Evolutionary conservation across 257 asterid species (phyloP), one percentile per base, ranked within the genome.

Genomic region (Penstemon barbatus): DNA sequence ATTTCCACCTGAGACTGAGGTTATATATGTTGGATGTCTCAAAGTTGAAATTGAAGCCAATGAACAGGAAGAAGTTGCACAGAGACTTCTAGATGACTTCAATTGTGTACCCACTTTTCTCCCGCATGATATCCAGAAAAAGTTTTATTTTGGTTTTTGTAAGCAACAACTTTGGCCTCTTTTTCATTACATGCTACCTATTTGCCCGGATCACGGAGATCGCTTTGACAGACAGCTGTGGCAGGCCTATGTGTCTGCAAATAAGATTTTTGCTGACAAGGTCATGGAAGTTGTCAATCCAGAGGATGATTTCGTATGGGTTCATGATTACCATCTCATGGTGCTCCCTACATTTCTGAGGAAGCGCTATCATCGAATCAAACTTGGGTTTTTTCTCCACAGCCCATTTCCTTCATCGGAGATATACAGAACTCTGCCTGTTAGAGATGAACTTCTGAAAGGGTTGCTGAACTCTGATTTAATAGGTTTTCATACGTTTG

Each of bases 321-420:
- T 91, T 82, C 97, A 91, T 61, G 97, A 91, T 80, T 89, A 89
- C 79, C 97, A 91, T 80, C 96, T 91, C 71, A 82, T 91, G 95
- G 85, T 89, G 67, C 93, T 91, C 33, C 96, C 96, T 0, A 91
- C 98, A 51, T 87, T 91, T 80, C 71, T 91, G 74, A 80, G 98
- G 86, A 91, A 89, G 83, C 95, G 89, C 36, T 89, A 77, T 67
- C 79, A 91, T 71, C 81, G 98, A 41, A 86, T 86, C 77, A 91
- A 89, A 77, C 87, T 91, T 45, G 97, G 97, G 25, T 88, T 91
- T 75, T 91, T 91, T 75, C 96, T 91, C 42, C 97, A 91, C 76
- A 91, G 96, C 70, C 97, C 97, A 12, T 91, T 91, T 77, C 97
- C 97, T 70, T 91, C 97, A 9, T 91, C 97, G 0, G 97, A 91